A percentile compares a stretch with the other conserved stretches of the same genome.
Conservation (phyloP, 169 alveolate genomes). For the Eimeria maxima region DNA sequence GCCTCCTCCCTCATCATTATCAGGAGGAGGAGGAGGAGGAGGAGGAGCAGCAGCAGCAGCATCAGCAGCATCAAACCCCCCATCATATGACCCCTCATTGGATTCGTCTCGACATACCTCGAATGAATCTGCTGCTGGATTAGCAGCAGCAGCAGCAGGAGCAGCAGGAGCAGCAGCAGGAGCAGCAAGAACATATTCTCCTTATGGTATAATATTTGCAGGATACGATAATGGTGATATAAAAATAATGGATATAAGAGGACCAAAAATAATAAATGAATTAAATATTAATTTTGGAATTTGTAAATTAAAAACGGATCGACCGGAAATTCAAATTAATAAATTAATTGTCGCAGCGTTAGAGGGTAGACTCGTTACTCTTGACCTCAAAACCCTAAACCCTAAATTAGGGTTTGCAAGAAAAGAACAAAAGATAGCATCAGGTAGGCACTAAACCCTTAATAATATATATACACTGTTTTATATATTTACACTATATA, state of each 20-base stretch:
- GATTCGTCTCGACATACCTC: too few relatives aligned
- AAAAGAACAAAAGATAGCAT: constrained; percentile 42
- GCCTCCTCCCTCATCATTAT: too few relatives aligned
- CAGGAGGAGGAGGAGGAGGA: constrained; percentile 42
- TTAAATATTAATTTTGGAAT: constrained; percentile 94
- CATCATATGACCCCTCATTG: constrained; percentile 84
- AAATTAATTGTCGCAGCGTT: constrained; percentile 95
- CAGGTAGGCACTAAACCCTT: neutral
- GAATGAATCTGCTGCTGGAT: constrained; percentile 89
- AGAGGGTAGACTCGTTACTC: constrained; percentile 93
- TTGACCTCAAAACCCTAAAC: constrained; percentile 90
- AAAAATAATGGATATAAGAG: constrained; percentile 94
- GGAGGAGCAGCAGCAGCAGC: too few relatives aligned
- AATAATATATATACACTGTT: too few relatives aligned
- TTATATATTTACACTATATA: too few relatives aligned
- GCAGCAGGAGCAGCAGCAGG: constrained; percentile 87
- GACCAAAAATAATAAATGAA: constrained; percentile 93
- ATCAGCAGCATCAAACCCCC: too few relatives aligned
- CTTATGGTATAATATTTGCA: constrained; percentile 89
- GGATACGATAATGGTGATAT: constrained; percentile 97
- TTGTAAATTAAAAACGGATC: constrained; percentile 94
- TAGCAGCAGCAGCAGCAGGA: constrained; percentile 90
- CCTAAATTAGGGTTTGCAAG: constrained; percentile 89
- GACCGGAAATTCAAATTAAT: constrained; percentile 95
- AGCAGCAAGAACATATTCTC: too few relatives aligned